phyloP scores from a whole-genome alignment of 768 basidiomycete genomes.

The Gloeopeniophorella convolvens region DNA sequence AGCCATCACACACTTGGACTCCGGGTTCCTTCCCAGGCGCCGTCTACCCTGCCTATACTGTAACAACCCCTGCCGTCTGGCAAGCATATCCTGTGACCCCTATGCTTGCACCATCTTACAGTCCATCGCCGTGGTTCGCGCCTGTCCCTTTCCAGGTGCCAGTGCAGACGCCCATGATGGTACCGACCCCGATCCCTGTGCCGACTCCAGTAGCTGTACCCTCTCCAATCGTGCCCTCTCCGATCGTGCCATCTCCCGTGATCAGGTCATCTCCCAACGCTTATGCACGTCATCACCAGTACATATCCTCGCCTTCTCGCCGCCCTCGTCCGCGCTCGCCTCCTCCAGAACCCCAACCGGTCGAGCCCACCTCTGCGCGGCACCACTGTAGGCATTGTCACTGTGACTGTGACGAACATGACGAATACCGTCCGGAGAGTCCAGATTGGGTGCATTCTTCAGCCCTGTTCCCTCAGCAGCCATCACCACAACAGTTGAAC shows the following conservation, averaged over 20 bases:
- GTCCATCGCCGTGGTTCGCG: not conserved
- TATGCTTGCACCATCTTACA: not conserved
- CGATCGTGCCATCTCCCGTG: not conserved
- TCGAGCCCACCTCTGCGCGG: not conserved
- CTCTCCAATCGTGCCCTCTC: not conserved
- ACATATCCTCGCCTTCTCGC: not conserved
- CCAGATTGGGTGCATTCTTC: too few relatives aligned
- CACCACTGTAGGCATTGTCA: not conserved
- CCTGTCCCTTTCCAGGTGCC: not conserved
- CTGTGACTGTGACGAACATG: not conserved
- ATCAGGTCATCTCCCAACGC: not conserved
- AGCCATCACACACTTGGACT: not conserved
- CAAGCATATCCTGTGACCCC: conserved; percentile 1
- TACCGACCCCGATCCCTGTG: not conserved
- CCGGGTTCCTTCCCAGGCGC: not conserved
- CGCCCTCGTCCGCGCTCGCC: not conserved
- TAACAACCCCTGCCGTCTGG: not conserved
- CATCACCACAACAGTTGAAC: too few relatives aligned
- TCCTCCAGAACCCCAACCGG: not conserved
- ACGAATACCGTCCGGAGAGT: too few relatives aligned
- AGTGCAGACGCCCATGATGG: not conserved
- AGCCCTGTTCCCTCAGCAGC: too few relatives aligned
- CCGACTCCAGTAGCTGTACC: not conserved
- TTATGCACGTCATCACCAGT: not conserved
- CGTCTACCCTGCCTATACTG: not conserved